A percentile compares a stretch with the other conserved stretches of the same genome.
These are phyloP conservation scores for Haberlea rhodopensis DNA, from an alignment of 257 asterid species.

Conservation along the genomic window DNA sequence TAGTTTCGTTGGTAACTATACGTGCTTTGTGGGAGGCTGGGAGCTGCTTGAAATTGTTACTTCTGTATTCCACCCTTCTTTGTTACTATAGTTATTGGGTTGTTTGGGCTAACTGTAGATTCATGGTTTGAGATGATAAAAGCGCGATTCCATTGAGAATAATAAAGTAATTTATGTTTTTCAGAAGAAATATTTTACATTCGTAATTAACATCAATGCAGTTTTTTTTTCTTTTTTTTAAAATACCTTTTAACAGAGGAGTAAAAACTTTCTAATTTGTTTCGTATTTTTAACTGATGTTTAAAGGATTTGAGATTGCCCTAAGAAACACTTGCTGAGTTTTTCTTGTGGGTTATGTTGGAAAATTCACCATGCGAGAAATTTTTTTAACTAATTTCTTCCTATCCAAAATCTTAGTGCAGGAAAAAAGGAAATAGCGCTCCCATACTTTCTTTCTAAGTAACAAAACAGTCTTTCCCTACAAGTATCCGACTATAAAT, in stretches of 20 bases:
- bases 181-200: background rate
- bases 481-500: no score
- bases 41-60: background rate
- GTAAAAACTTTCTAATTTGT: no score
- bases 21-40: background rate
- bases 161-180: no score
- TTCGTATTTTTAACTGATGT: background rate
- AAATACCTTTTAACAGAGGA: background rate
- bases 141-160: background rate
- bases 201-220: background rate
- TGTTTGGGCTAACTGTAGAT: no score
- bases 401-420: background rate
- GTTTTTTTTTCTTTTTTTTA: no score
- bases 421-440: background rate
- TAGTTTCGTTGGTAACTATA: background rate
- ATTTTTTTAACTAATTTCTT: no score
- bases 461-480: background rate
- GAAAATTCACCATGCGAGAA: background rate
- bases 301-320: background rate
- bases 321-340: background rate
- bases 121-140: background rate
- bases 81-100: no score
- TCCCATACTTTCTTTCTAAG: background rate
- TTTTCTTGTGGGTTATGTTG: background rate
- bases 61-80: background rate